These are phyloP conservation scores for Saturnispora dispora DNA, from an alignment of 805 yeast genomes.

Conservation along the genomic window DNA sequence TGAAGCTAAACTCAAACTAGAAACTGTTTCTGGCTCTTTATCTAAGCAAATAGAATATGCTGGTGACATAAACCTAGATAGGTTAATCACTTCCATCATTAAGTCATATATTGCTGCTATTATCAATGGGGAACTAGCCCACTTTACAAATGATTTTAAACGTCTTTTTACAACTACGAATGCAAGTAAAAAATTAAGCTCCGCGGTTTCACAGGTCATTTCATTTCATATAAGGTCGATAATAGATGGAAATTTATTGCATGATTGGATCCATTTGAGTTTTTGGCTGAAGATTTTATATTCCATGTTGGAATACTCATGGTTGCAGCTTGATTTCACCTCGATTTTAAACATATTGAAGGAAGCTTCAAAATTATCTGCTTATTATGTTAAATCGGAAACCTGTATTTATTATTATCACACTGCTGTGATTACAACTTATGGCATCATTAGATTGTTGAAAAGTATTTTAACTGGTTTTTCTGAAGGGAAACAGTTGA, in stretches of 20 bases:
- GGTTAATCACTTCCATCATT: not conserved
- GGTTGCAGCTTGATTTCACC: conserved; percentile 15
- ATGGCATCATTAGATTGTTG: conserved; percentile 15
- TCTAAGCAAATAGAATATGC: conserved; percentile 18
- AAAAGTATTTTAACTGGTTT: conserved; percentile 16
- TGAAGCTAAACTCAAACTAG: conserved; percentile 9
- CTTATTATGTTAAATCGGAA: not conserved
- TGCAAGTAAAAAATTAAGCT: not conserved
- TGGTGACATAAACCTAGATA: conserved; percentile 16
- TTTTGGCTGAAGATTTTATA: conserved; percentile 19
- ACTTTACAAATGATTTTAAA: not conserved
- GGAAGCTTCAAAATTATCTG: conserved; percentile 9
- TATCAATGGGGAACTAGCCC: not conserved
- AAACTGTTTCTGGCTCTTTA: conserved; percentile 11
- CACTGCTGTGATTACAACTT: conserved; percentile 11
- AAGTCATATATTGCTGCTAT: conserved; percentile 3
- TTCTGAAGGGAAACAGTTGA: conserved; percentile 13
- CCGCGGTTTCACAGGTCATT: conserved; percentile 11
- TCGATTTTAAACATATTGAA: conserved; percentile 15
- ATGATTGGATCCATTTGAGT: conserved; percentile 22
- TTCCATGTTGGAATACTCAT: conserved; percentile 3
- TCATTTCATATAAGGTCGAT: conserved; percentile 15
- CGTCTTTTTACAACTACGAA: not conserved
- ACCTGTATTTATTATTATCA: conserved; percentile 10
- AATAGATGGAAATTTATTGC: not conserved